A percentile compares a stretch with the other conserved stretches of the same genome.
Conservation (phyloP, 2,329 filamentous ascomycete genomes). For the Apiospora phragmitis region DNA sequence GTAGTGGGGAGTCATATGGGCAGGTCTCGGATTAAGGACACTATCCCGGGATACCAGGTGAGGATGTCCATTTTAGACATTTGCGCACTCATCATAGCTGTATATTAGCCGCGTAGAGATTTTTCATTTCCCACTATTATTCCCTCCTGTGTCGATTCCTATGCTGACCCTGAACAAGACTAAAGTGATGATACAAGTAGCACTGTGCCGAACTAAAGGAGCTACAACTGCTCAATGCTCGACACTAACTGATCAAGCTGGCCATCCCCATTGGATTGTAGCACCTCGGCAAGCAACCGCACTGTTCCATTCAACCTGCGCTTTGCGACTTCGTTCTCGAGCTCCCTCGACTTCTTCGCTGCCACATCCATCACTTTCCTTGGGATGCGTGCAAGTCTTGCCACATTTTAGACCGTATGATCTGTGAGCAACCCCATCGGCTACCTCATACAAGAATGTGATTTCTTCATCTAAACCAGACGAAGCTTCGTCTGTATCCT, state of each 20-base stretch:
- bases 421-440: slow-evolving; percentile 86
- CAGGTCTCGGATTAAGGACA: background rate
- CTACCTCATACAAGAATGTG: slow-evolving; percentile 92
- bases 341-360: slow-evolving; percentile 72
- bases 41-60: slow-evolving; percentile 15
- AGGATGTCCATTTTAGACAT: background rate
- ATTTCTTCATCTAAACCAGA: slow-evolving; percentile 69
- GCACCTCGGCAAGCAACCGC: slow-evolving; percentile 42
- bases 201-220: background rate
- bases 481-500: slow-evolving; percentile 27
- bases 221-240: slow-evolving; percentile 60
- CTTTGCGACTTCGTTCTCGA: slow-evolving; percentile 72
- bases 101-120: background rate
- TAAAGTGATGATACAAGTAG: background rate
- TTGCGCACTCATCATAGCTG: slow-evolving; percentile 4
- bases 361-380: slow-evolving; percentile 76
- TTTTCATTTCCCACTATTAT: background rate
- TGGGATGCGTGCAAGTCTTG: slow-evolving; percentile 80
- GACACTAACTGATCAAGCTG: slow-evolving; percentile 54
- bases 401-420: slow-evolving; percentile 97
- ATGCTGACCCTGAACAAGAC: background rate
- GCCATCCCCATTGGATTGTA: slow-evolving; percentile 35
- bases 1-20: background rate
- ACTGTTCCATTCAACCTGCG: slow-evolving; percentile 58
- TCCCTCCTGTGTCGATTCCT: background rate